These are phyloP conservation scores for Chlorella sp. DNA, from an alignment of 139 green algal species.

Conservation along the genomic window DNA sequence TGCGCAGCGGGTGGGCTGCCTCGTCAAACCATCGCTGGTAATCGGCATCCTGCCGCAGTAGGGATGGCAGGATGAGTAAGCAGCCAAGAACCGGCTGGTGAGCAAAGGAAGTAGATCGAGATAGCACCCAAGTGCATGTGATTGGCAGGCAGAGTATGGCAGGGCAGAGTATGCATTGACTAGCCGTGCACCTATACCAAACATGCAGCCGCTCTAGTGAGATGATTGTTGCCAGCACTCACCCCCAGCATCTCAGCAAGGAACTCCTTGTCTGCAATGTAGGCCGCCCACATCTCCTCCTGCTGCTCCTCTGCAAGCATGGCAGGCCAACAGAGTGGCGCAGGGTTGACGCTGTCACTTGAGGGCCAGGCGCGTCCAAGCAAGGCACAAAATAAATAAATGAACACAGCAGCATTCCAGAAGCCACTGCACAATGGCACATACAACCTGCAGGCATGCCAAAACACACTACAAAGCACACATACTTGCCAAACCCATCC, in stretches of 20 bases:
- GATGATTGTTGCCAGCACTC: not conserved
- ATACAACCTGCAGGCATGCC: no score
- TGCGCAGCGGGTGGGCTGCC: constrained; percentile 24
- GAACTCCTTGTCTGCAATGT: constrained; percentile 55
- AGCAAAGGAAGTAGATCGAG: no score
- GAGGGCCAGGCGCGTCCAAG: no score
- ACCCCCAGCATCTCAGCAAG: constrained; percentile 53
- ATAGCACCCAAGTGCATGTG: not conserved
- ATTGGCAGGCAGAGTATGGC: not conserved
- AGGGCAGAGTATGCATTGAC: not conserved
- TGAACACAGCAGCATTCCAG: no score
- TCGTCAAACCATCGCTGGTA: constrained; percentile 56
- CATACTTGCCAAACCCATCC: constrained; percentile 21
- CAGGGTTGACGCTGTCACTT: no score
- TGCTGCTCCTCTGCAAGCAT: constrained; percentile 32
- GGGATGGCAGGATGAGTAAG: no score
- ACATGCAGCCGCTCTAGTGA: not conserved
- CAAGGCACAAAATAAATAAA: no score
- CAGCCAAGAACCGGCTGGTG: no score
- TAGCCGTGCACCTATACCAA: not conserved
- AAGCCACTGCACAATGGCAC: no score
- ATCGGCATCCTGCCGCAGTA: constrained; percentile 24
- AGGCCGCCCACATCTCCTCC: constrained; percentile 47
- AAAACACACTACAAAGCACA: no score
- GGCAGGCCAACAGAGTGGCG: no score